Percentiles rank a stretch among this genome's conserved stretches.
phyloP scores from a whole-genome alignment of 2,329 filamentous ascomycete species.

The Microcera coccophila region DNA sequence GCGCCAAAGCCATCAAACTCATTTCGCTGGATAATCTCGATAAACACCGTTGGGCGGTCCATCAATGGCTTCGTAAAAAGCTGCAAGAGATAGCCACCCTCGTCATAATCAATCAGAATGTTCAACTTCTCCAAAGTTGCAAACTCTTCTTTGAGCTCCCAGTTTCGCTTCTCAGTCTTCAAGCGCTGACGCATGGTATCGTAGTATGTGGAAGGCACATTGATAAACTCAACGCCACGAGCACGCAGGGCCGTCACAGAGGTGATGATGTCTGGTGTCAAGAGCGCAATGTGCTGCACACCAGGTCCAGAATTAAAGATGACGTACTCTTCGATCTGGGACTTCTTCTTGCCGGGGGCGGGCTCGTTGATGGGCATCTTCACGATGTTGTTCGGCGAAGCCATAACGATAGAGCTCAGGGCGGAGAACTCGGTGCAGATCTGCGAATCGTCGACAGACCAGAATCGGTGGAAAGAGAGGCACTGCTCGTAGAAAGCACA shows the following conservation, averaged over 20 bases:
- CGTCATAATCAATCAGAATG: conserved; percentile 93
- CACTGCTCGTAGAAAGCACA: conserved; percentile 78
- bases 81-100: conserved; percentile 77
- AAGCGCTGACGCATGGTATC: conserved; percentile 69
- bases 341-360: conserved; percentile 81
- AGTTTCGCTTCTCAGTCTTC: conserved; percentile 56
- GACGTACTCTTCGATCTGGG: conserved; percentile 91
- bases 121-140: conserved; percentile 72
- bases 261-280: conserved; percentile 73
- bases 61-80: conserved; percentile 83
- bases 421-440: conserved; percentile 92
- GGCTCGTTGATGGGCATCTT: conserved; percentile 99
- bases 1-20: conserved; percentile 90
- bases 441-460: conserved; percentile 89
- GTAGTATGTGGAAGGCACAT: conserved; percentile 84
- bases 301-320: conserved; percentile 86
- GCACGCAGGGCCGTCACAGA: conserved; percentile 74
- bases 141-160: conserved; percentile 73
- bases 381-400: conserved; percentile 75
- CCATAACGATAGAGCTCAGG: conserved; percentile 86
- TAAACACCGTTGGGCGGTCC: conserved; percentile 91
- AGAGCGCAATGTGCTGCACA: conserved; percentile 89
- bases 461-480: conserved; percentile 93
- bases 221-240: conserved; percentile 91
- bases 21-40: conserved; percentile 92